Base-by-base conservation (phyloP, 768 basidiomycete genomes). In the Termitomyces titanicus region DNA sequence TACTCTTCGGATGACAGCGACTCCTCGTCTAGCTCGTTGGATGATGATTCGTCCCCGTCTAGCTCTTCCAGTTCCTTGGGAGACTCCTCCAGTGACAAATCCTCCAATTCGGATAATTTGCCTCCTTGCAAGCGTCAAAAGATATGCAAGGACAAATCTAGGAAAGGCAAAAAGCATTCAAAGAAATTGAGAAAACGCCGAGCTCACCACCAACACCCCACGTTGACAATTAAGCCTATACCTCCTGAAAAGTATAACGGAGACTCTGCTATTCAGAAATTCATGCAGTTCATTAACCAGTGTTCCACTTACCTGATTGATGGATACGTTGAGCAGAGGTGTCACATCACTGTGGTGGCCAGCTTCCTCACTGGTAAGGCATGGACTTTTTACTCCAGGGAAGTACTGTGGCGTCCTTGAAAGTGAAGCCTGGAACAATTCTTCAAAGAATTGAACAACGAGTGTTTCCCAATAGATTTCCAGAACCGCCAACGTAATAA, bases 401-500 rank as follows among this genome's bases (percentile, higher is more conserved):
- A 54, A 37, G 45, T 54, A 35, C 17, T 43, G 9, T 8, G 25
- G 1, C 29, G 40, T 7, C 25, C 37, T 13, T n/a, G 35, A 25
- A 17, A 31, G 3, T 55, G 54, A 33, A 48, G 8, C 1, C 33
- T 55, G 20, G 39, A 35, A 13, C 20, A 34, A 18, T 55, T 55
- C 47, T 50, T 55, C 47, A 42, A 48, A 1, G 47, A 13, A 18
- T 34, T 55, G 18, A 54, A 54, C 25, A 50, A 58, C 35, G 29
- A 49, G 17, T 55, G 47, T 13, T 55, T 55, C 38, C 47, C 54
- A 13, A 12, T 44, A 1, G 34, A 71, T 45, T 74, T 62, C 53
- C 35, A 60, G 1, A 44, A 57, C 0, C 56, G 70, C 15, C 71
- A 73, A 57, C 57, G 60, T 0, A 47, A 63, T 3, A 59, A 61